These are phyloP conservation scores for Dryas octopetala DNA, from an alignment of 306 rosid species.

Conservation along the genomic window DNA sequence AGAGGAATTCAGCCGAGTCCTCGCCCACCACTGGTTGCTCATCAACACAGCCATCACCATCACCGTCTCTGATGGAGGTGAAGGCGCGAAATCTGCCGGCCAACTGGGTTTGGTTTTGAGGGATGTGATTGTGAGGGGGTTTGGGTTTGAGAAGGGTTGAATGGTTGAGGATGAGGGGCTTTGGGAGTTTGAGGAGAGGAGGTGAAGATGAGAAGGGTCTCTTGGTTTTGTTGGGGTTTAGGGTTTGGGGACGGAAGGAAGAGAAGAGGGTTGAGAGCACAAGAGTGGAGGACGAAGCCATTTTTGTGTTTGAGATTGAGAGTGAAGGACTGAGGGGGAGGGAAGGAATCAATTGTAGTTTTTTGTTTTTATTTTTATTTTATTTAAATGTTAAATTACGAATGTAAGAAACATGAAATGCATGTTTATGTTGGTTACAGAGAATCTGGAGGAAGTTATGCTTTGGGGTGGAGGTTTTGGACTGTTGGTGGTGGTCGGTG, in stretches of 20 bases:
- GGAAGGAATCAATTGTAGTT: background rate
- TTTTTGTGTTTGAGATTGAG: background rate
- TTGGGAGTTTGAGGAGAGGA: background rate
- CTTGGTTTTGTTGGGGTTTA: slow-evolving; percentile 8
- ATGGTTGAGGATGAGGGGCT: background rate
- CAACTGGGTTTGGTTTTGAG: background rate
- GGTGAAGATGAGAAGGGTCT: background rate
- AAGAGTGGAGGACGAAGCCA: slow-evolving; percentile 34
- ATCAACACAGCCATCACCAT: slow-evolving; percentile 8
- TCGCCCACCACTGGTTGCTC: slow-evolving; percentile 47
- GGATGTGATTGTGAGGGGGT: background rate
- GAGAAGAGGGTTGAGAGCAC: slow-evolving; percentile 29
- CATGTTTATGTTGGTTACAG: background rate
- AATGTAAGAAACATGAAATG: background rate
- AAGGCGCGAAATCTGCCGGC: slow-evolving; percentile 25
- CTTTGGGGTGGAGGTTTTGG: slow-evolving; percentile 31
- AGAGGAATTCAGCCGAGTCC: slow-evolving; percentile 67
- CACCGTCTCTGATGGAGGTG: slow-evolving; percentile 44
- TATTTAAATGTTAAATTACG: background rate
- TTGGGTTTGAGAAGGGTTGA: background rate
- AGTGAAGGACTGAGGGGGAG: background rate
- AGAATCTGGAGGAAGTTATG: slow-evolving; percentile 27
- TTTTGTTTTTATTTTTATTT: background rate
- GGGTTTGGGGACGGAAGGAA: slow-evolving; percentile 19
- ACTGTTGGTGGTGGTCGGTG: background rate